Base-by-base conservation (phyloP, 2,329 filamentous ascomycete species). In the Sarocladiaceae sp. region DNA sequence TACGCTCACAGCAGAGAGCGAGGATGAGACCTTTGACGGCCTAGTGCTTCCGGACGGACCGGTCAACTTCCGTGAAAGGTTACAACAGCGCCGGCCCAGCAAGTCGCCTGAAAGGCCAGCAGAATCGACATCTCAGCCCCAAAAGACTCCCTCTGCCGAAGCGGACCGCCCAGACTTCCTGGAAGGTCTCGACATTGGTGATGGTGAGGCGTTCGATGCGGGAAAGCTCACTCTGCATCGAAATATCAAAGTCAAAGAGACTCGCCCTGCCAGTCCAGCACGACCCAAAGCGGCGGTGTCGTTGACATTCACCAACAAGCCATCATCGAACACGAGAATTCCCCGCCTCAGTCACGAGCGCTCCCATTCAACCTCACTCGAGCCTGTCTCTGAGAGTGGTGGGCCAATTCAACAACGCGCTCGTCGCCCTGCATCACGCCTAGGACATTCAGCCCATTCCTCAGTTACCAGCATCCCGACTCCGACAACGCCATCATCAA, bases 21-120 rank as follows among this genome's bases (percentile, higher is more conserved):
- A 96, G 58, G 90, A 95, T 53, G 91, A 97, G 62, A 85, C 86
- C 6, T 77, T 97, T 48, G 87, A 93, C 48, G 91, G 91, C n/a
- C 74, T 98, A 12, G 72, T 95, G 16, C 72, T 97, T 15, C 93
- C 93, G 0, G 75, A 78, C 44, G 90, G 89, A 1, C 88, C 88
- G 16, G 72, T 98, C 43, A 83, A 95, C 62, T 85, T 97, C 56
- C 78, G 79, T 32, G 83, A 88, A 51, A 82, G 88, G 43, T 69
- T 97, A 33, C 82, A 84, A 55, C 82, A 81, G 57, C 76, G 85
- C 49, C 80, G 85, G 56, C 77, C 72, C 49, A 78, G 75, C 53
- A 70, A 68, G 15, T 82, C 77, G 13, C 75, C 77, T 1, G 70
- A 74, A 43, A 27, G 37, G 15, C 68, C 72, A 26, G 63, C 67